phyloP scores from a whole-genome alignment of 148 eudicot species.

The Rhododendron kiyosumense region DNA sequence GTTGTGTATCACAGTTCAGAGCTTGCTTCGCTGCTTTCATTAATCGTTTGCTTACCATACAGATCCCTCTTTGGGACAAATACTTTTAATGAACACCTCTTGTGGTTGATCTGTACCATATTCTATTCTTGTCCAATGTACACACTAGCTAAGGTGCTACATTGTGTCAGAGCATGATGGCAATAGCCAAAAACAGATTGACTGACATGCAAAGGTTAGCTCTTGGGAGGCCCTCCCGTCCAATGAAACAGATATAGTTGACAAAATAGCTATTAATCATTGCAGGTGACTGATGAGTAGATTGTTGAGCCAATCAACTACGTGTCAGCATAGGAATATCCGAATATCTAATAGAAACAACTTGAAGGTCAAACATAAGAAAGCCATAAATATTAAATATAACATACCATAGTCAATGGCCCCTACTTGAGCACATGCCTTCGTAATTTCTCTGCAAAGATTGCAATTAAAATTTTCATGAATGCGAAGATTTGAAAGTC shows the following conservation, averaged over 20 bases:
- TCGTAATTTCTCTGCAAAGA: constrained; percentile 74
- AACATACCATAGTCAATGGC: constrained; percentile 75
- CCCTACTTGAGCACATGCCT: constrained; percentile 72
- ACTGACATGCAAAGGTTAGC: neutral
- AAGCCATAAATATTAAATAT: neutral
- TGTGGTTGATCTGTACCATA: neutral
- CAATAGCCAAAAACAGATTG: neutral
- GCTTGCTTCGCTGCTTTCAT: neutral
- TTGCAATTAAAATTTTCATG: constrained; percentile 66
- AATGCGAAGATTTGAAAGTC: constrained; percentile 87
- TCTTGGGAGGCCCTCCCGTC: neutral
- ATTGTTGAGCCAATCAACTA: neutral
- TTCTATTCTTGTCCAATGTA: neutral
- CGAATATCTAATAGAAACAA: neutral
- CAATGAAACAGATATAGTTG: neutral
- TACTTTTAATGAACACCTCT: neutral
- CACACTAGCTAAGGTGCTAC: neutral
- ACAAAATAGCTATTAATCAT: neutral
- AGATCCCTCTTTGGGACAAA: neutral
- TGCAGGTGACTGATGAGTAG: neutral
- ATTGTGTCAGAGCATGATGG: neutral
- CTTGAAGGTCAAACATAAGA: constrained; percentile 1
- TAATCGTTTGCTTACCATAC: neutral
- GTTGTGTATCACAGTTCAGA: neutral
- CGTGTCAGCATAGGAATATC: neutral